Conservation (phyloP, 306 rosid genomes). For the Acacia acuminata region DNA sequence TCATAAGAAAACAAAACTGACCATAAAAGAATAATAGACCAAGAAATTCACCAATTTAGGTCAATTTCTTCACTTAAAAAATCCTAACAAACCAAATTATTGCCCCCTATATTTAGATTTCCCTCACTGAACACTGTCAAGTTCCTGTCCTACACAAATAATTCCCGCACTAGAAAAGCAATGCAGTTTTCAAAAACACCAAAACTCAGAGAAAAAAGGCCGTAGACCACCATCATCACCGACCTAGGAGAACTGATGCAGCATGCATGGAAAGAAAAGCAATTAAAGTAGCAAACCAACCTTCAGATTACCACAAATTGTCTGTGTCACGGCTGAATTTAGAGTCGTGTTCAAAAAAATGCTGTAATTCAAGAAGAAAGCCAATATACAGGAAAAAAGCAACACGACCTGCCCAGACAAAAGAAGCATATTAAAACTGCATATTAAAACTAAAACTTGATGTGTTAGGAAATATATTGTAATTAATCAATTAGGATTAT, state of each 20-base stretch:
- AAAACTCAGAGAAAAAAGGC: neutral
- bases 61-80: neutral
- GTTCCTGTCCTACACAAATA: neutral
- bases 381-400: constrained; percentile 79
- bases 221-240: neutral
- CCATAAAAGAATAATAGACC: neutral
- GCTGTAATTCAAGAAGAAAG: constrained; percentile 92
- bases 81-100: neutral
- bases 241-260: constrained; percentile 19
- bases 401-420: constrained; percentile 62
- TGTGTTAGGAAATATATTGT: too few species aligned
- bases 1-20: neutral
- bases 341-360: constrained; percentile 92
- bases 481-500: too few species aligned
- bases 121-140: neutral
- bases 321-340: constrained; percentile 89
- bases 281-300: constrained; percentile 41
- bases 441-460: constrained; percentile 10
- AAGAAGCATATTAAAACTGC: neutral
- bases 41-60: constrained; percentile 2
- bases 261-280: constrained; percentile 7
- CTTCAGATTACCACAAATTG: constrained; percentile 95
- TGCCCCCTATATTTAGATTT: neutral
- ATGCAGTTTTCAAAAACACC: neutral
- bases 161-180: neutral